phyloP scores from a whole-genome alignment of 331 rosid genomes.

The Erythrophleum ivorense region DNA sequence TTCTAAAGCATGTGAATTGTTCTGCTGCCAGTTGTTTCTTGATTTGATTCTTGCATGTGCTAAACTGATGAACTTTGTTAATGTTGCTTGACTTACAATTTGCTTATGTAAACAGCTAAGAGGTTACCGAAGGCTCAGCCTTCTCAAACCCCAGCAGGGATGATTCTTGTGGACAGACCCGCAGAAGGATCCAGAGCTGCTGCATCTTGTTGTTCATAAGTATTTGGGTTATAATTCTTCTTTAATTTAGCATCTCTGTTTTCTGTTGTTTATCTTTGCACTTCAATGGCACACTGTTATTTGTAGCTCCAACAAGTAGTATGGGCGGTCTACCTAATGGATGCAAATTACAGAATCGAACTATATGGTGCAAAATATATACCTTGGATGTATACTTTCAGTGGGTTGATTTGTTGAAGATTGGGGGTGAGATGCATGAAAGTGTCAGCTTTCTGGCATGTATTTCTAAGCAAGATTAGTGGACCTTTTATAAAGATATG shows the following conservation, averaged over 20 bases:
- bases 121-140: constrained; percentile 67
- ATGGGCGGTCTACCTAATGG: constrained; percentile 17
- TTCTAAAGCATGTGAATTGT: constrained; percentile 17
- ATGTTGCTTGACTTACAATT: constrained; percentile 29
- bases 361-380: not conserved
- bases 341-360: constrained; percentile 10
- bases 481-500: not conserved
- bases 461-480: not conserved
- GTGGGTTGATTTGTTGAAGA: constrained; percentile 2
- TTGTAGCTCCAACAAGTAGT: constrained; percentile 12
- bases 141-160: constrained; percentile 63
- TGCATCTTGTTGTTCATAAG: constrained; percentile 65
- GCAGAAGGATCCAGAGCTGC: constrained; percentile 60
- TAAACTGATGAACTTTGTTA: constrained; percentile 3
- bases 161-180: constrained; percentile 73
- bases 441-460: not conserved
- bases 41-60: constrained; percentile 1
- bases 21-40: not conserved
- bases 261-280: constrained; percentile 41
- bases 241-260: constrained; percentile 20
- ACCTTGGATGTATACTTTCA: constrained; percentile 11
- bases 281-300: constrained; percentile 38
- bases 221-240: constrained; percentile 5
- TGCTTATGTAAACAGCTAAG: constrained; percentile 57
- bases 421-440: not conserved